These are phyloP conservation scores for Acacia confusa DNA, from an alignment of 306 rosid genomes.

Conservation along the genomic window DNA sequence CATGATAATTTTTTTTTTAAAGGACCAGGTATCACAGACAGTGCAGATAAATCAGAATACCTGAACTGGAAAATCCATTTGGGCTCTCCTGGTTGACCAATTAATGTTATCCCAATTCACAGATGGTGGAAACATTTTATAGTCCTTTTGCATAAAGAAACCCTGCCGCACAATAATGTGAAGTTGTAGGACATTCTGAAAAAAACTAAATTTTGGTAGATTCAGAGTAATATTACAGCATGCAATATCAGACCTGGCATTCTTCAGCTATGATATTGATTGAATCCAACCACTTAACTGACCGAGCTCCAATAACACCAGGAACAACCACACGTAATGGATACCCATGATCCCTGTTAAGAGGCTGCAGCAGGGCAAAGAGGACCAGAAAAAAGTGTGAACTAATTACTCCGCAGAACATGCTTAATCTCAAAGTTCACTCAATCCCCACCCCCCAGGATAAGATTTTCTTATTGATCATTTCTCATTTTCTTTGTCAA, in stretches of 20 bases:
- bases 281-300: slow-evolving; percentile 93
- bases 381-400: slow-evolving; percentile 6
- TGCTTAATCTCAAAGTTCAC: background rate
- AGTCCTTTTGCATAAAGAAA: slow-evolving; percentile 97
- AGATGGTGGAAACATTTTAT: slow-evolving; percentile 97
- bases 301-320: slow-evolving; percentile 97
- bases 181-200: slow-evolving; percentile 23
- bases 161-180: slow-evolving; percentile 58
- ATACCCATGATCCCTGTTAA: slow-evolving; percentile 94
- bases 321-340: slow-evolving; percentile 91
- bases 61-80: slow-evolving; percentile 99
- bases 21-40: background rate
- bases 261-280: slow-evolving; percentile 68
- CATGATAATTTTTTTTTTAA: background rate
- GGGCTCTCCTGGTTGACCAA: slow-evolving; percentile 88
- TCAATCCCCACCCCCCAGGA: background rate
- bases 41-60: slow-evolving; percentile 39
- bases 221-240: background rate
- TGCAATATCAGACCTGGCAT: slow-evolving; percentile 71
- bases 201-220: background rate
- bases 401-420: background rate
- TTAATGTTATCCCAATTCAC: slow-evolving; percentile 90
- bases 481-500: background rate
- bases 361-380: slow-evolving; percentile 49
- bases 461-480: background rate